Evolutionary conservation across 169 alveolate genomes (phyloP), one percentile per base, ranked within the genome.

Genomic region (Theileria sp.): DNA sequence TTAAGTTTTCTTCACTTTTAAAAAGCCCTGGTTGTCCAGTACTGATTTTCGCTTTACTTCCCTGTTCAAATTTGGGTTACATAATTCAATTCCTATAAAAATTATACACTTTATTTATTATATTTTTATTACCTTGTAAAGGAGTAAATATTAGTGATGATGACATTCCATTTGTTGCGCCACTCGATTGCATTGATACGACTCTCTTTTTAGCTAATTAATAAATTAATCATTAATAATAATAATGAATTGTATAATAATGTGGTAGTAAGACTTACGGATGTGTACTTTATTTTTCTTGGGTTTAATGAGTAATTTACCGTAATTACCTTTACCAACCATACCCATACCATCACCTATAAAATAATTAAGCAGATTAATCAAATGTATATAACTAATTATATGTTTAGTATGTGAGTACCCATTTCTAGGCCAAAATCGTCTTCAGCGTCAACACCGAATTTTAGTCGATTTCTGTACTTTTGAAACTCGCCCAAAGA

Each of bases 401-500:
- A 66, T 66, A 38, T 66, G 15, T 6, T 10, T 36, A 8, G 38
- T 36, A 65, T n/a, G n/a, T 3, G 72, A 32, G 3, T 66, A 82
- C 88, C 86, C 23, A 28, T 60, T 62, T 87, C 92, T 61, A 86
- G 83, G 28, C 88, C 95, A 19, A 77, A 80, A 34, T 93, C 96
- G 23, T 93, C 97, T 68, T 94, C 95, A 10, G 94, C 94, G 36
- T 93, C 92, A 61, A 84, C 93, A 0, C 96, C 96, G 54, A 94
- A 94, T 67, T 92, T 93, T 70, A 94, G 73, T 73, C 97, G 67
- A 67, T 94, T 94, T 80, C 91, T 88, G 72, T 94, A 94, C 71
- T 94, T 93, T 72, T 87, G 82, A 49, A 83, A 65, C 86, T 93
- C 94, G 13, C 95, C 93, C 64, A 86, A 87, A 26, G 93, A 93